Conservation (phyloP, 805 yeast genomes). For the Candida takata region DNA sequence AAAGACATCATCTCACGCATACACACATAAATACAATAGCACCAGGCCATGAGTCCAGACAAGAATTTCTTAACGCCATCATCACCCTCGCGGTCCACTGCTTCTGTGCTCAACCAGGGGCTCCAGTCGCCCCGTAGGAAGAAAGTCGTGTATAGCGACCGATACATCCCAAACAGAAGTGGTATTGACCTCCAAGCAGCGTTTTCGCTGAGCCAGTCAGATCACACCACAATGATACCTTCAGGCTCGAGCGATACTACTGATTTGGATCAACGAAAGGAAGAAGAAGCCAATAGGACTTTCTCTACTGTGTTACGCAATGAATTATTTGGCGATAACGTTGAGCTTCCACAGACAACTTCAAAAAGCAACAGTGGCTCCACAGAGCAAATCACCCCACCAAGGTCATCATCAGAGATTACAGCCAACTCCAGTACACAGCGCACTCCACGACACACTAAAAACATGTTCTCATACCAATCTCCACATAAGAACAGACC, state of each 20-base stretch:
- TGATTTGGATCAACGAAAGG: conserved; percentile 62
- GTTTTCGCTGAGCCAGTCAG: conserved; percentile 18
- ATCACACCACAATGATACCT: conserved; percentile 16
- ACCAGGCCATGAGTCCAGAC: conserved; percentile 7
- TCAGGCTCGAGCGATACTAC: conserved; percentile 25
- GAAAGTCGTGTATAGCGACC: conserved; percentile 61
- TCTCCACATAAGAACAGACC: conserved; percentile 63
- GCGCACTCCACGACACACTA: conserved; percentile 31
- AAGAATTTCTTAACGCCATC: conserved; percentile 21
- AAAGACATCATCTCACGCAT: no score
- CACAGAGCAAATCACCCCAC: conserved; percentile 23
- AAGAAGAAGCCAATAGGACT: conserved; percentile 79
- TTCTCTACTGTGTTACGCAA: conserved; percentile 82
- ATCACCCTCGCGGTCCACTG: conserved; percentile 26
- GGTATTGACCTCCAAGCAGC: conserved; percentile 89
- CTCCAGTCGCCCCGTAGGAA: conserved; percentile 27
- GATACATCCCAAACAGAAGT: conserved; percentile 82
- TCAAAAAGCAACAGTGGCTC: conserved; percentile 11
- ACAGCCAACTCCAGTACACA: conserved; percentile 16
- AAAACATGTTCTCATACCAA: conserved; percentile 68
- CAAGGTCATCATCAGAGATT: conserved; percentile 25
- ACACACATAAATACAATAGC: no score
- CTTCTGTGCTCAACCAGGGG: conserved; percentile 13
- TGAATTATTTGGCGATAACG: conserved; percentile 85
- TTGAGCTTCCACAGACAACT: conserved; percentile 27